Conservation (phyloP, 805 yeast species). For the Yamadazyma phyllophila region DNA sequence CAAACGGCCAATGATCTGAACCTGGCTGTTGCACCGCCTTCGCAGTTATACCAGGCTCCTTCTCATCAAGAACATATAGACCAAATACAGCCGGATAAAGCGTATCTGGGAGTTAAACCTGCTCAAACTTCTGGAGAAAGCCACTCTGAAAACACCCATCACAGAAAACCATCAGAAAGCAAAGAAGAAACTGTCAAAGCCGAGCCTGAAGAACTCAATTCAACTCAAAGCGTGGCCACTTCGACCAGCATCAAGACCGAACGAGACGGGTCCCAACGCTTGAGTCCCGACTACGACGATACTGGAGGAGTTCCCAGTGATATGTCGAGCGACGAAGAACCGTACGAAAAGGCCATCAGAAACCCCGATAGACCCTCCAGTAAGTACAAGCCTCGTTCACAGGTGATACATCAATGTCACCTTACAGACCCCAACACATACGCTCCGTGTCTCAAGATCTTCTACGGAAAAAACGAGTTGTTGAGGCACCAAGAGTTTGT, state of each 20-base stretch:
- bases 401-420: constrained; percentile 42
- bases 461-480: constrained; percentile 44
- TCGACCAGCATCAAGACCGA: not conserved
- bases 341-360: constrained; percentile 2
- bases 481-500: constrained; percentile 46
- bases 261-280: not conserved
- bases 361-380: constrained; percentile 6
- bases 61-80: no score
- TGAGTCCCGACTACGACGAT: not conserved
- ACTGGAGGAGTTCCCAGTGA: constrained; percentile 6
- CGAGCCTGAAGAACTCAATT: no score
- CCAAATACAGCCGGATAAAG: no score
- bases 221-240: not conserved
- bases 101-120: no score
- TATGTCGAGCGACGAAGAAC: constrained; percentile 6
- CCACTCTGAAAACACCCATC: no score
- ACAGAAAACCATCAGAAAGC: no score
- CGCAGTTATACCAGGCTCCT: no score
- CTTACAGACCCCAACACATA: constrained; percentile 31
- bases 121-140: no score
- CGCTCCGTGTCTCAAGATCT: constrained; percentile 36
- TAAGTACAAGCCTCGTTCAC: constrained; percentile 4
- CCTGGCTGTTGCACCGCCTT: no score
- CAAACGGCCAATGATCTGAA: no score
- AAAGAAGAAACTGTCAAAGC: no score